Evolutionary conservation across 768 basidiomycete genomes (phyloP), one percentile per base, ranked within the genome.

Genomic region (Collybia nuda): DNA sequence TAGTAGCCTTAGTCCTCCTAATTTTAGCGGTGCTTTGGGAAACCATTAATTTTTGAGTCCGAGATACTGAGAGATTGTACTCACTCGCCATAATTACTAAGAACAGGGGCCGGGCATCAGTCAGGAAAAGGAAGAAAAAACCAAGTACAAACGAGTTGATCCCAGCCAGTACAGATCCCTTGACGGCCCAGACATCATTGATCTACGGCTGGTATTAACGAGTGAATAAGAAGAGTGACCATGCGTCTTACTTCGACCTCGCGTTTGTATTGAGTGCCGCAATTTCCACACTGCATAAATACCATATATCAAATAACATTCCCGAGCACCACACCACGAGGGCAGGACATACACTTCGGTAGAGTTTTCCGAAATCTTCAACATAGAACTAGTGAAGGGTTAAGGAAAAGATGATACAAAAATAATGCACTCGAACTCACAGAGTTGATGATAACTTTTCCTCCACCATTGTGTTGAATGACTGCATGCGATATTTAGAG

Each of bases 311-410:
- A 26, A 26, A 26, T 5, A 11, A 6, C 9, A 32, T 32, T 32
- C 9, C 14, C 9, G 32, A 32, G 32, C 14, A 32, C 12, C 32
- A 11, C 3, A 11, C 32, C 32, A 32, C 32, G 21, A 45, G 49
- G 9, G 24, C 3, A 40, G 32, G 11, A 29, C 63, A 21, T 45
- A 67, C 66, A 54, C 67, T 67, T 21, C 70, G 66, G 52, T 71
- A 72, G 46, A 72, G 62, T 50, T 72, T 72, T 22, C 70, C 70
- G 47, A 71, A 71, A 56, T 71, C 66, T 55, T 71, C 69, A 8
- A 63, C 69, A 41, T 72, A 72, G 68, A 72, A 72, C 69, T 71
- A 26, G 21, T 6, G 6, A 17, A 11, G 32, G 9, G 32, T 32
- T 14, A 32, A 18, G 23, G 21, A 17, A 42, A 15, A 39, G n/a